Evolutionary conservation across 192 early-diverging fungal genomes (phyloP).

Genomic region (Rhizophagus clarus): DNA sequence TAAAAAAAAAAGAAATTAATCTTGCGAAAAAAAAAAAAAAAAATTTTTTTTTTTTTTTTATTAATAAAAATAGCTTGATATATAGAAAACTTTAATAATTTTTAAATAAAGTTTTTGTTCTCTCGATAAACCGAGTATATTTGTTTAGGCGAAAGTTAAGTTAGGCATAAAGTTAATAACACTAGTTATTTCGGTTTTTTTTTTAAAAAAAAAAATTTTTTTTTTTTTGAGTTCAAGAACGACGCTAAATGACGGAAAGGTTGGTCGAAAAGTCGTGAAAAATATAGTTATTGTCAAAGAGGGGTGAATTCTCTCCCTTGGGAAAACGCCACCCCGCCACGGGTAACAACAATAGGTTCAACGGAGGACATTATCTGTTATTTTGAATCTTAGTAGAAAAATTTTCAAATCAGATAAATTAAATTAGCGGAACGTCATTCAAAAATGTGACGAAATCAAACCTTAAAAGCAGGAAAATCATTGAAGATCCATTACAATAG

Average conservation of each 20-base stretch:
- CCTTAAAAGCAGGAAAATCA: constrained; percentile 18
- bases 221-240: constrained; percentile 13
- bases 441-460: constrained; percentile 20
- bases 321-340: constrained; percentile 26
- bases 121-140: neutral
- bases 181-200: neutral
- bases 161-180: constrained; percentile 14
- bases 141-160: constrained; percentile 23
- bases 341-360: constrained; percentile 14
- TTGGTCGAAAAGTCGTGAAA: neutral
- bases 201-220: no score
- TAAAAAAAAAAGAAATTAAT: neutral
- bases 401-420: constrained; percentile 11
- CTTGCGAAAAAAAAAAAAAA: no score
- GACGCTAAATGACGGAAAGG: constrained; percentile 11
- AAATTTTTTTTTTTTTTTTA: neutral
- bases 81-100: constrained; percentile 1
- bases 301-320: neutral
- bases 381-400: neutral
- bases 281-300: neutral
- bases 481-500: neutral
- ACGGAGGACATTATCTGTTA: constrained; percentile 9
- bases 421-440: constrained; percentile 8
- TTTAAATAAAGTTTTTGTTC: neutral
- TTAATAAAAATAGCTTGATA: neutral